A percentile compares a stretch with the other conserved stretches of the same genome.
These are phyloP conservation scores for Leptographium procerum DNA, from an alignment of 2,329 filamentous ascomycete genomes.

Conservation along the genomic window DNA sequence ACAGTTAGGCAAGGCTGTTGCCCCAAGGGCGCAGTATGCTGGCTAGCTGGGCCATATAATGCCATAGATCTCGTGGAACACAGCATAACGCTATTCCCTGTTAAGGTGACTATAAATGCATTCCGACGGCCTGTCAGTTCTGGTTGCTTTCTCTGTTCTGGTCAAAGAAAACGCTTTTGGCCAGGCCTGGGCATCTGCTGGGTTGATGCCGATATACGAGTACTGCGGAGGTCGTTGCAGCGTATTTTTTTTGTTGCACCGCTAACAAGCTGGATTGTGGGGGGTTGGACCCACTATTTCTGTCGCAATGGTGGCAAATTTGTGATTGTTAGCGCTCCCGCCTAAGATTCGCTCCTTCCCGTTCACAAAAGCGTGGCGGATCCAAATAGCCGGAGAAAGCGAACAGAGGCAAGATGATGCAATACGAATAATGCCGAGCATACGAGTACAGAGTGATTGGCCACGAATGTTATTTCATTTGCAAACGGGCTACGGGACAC, in stretches of 20 bases:
- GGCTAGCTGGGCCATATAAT: background rate
- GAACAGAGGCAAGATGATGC: too few species aligned
- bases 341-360: too few species aligned
- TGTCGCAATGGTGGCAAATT: background rate
- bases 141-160: background rate
- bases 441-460: background rate
- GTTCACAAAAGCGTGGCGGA: background rate
- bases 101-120: background rate
- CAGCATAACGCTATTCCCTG: background rate
- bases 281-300: too few species aligned
- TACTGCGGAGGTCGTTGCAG: too few species aligned
- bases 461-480: too few species aligned
- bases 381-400: background rate
- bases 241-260: too few species aligned
- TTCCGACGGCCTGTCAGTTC: background rate
- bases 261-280: too few species aligned
- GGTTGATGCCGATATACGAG: background rate
- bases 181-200: background rate
- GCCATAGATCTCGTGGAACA: background rate
- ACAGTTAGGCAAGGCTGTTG: background rate
- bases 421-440: too few species aligned
- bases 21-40: background rate
- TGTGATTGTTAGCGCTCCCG: background rate
- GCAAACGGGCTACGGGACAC: too few species aligned
- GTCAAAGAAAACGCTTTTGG: background rate